These are phyloP conservation scores for Dichotomopilus funicola DNA, from an alignment of 2,329 filamentous ascomycete species.

Conservation along the genomic window DNA sequence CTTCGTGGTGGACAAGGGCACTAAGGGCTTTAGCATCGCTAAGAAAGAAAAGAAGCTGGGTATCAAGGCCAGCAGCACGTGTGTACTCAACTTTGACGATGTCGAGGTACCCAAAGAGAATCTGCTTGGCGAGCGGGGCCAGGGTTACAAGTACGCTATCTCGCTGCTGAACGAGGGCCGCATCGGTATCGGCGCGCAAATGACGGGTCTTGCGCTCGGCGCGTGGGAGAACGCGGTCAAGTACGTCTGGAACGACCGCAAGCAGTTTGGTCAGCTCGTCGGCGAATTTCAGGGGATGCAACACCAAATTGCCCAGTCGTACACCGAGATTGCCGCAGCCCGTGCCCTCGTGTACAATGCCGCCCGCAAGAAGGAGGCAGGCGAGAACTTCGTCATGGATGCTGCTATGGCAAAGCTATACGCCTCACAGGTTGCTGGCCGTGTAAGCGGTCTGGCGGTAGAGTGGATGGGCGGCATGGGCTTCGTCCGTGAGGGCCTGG, in stretches of 20 bases:
- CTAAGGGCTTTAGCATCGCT: conserved; percentile 83
- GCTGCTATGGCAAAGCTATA: conserved; percentile 98
- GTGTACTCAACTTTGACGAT: conserved; percentile 95
- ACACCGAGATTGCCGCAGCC: conserved; percentile 86
- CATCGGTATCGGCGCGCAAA: conserved; percentile 96
- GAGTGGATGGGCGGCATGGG: conserved; percentile 99
- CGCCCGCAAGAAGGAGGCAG: conserved; percentile 94
- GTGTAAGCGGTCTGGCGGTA: conserved; percentile 76
- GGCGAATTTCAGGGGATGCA: conserved; percentile 99
- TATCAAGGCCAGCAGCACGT: conserved; percentile 92
- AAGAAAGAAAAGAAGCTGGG: conserved; percentile 99
- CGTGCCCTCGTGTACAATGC: conserved; percentile 93
- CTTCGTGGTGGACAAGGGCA: conserved; percentile 88
- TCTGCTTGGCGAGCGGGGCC: conserved; percentile 77
- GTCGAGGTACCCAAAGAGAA: conserved; percentile 85
- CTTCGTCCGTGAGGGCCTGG: conserved; percentile 90
- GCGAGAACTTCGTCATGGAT: conserved; percentile 89
- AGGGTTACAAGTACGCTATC: conserved; percentile 98
- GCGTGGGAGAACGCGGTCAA: conserved; percentile 90
- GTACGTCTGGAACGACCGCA: conserved; percentile 96
- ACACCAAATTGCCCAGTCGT: conserved; percentile 94
- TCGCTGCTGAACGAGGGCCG: conserved; percentile 88
- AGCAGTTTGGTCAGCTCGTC: conserved; percentile 89
- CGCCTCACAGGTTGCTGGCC: conserved; percentile 84
- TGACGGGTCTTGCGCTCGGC: conserved; percentile 92